phyloP scores from a whole-genome alignment of 2,329 filamentous ascomycete species.

The Talaromyces islandicus region DNA sequence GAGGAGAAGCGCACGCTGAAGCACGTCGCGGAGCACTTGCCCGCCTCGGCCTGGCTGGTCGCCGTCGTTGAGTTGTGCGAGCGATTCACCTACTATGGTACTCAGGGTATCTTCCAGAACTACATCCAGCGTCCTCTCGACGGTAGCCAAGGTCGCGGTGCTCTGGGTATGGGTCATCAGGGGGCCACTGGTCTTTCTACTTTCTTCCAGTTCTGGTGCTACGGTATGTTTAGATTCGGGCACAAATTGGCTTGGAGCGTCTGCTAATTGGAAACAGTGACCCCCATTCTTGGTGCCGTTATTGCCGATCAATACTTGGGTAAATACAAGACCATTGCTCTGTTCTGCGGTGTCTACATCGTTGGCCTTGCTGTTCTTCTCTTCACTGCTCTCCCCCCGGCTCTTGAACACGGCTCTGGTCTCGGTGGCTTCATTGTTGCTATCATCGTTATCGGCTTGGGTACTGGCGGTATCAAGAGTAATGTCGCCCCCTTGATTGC shows the following conservation, averaged over 20 bases:
- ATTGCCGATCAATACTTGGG: constrained; percentile 57
- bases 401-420: constrained; percentile 46
- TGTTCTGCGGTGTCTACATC: constrained; percentile 28
- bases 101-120: constrained; percentile 40
- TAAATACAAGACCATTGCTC: constrained; percentile 55
- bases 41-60: constrained; percentile 51
- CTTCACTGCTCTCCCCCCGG: constrained; percentile 47
- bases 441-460: constrained; percentile 59
- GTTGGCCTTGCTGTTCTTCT: constrained; percentile 51
- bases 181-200: constrained; percentile 46
- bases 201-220: constrained; percentile 53
- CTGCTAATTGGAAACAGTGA: constrained; percentile 26
- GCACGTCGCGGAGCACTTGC: constrained; percentile 51
- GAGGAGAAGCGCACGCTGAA: constrained; percentile 47
- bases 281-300: constrained; percentile 54
- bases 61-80: constrained; percentile 53
- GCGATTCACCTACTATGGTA: constrained; percentile 54
- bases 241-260: not conserved
- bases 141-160: constrained; percentile 34
- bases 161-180: constrained; percentile 38
- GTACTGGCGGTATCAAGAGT: constrained; percentile 45
- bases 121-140: constrained; percentile 43
- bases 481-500: constrained; percentile 50
- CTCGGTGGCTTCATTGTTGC: constrained; percentile 52
- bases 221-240: constrained; percentile 25